These are phyloP conservation scores for Boletus patriciae DNA, from an alignment of 768 basidiomycete genomes.

Conservation along the genomic window DNA sequence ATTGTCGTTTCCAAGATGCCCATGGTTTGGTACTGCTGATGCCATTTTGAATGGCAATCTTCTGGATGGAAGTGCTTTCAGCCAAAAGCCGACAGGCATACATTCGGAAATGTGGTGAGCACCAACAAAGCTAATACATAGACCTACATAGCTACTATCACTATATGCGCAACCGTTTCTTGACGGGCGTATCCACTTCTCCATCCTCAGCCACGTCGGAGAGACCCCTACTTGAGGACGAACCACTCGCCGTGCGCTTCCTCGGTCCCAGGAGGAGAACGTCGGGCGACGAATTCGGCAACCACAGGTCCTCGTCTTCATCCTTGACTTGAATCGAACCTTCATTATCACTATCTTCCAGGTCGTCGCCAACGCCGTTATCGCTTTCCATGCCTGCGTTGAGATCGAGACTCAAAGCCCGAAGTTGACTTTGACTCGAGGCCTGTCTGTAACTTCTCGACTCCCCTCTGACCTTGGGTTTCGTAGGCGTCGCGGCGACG, in stretches of 20 bases:
- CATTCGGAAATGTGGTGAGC: no score
- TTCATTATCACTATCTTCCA: conserved; percentile 7
- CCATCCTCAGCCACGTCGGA: conserved; percentile 18
- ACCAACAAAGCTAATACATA: no score
- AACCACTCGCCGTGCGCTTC: conserved; percentile 28
- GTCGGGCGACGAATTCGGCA: conserved; percentile 44
- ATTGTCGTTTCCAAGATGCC: no score
- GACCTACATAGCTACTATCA: no score
- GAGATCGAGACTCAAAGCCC: conserved; percentile 3
- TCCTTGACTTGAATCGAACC: conserved; percentile 7
- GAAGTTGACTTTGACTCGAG: conserved; percentile 11
- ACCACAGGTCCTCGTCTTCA: conserved; percentile 42
- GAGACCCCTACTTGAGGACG: conserved; percentile 26
- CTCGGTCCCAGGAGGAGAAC: conserved; percentile 34
- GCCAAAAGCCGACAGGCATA: no score
- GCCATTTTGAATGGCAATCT: no score
- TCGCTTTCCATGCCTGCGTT: neutral
- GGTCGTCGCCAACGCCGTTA: neutral
- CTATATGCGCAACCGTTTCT: conserved; percentile 23
- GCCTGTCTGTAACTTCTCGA: conserved; percentile 5
- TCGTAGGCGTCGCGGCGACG: conserved; percentile 57
- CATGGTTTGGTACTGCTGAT: no score
- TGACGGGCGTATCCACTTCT: conserved; percentile 23
- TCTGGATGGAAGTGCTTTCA: no score
- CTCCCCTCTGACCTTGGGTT: conserved; percentile 27